phyloP scores from a whole-genome alignment of 345 rosid species.

The Sonneratia alba region DNA sequence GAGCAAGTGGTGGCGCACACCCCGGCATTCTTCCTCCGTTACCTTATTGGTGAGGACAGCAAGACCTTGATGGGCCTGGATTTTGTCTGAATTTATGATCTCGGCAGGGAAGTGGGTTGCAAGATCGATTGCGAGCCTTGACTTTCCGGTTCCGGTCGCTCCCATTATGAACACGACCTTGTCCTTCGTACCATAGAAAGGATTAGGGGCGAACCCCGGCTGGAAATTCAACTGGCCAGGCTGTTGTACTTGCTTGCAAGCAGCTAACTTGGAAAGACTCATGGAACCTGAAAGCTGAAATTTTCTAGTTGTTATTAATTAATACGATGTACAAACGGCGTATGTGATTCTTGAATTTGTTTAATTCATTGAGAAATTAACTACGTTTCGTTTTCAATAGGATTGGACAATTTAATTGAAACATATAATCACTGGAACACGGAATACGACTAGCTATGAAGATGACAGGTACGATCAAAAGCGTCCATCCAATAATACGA shows the following conservation, averaged over 20 bases:
- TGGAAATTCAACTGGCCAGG: slow-evolving; percentile 7
- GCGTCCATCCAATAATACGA: too few species aligned
- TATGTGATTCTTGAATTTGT: too few species aligned
- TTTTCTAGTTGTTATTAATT: too few species aligned
- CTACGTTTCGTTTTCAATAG: too few species aligned
- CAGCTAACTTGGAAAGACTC: slow-evolving; percentile 1
- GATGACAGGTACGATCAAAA: too few species aligned
- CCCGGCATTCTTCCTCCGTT: slow-evolving; percentile 19
- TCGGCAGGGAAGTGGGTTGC: slow-evolving; percentile 18
- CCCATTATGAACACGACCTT: slow-evolving; percentile 23
- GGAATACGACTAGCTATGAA: too few species aligned
- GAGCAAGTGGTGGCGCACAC: slow-evolving; percentile 30
- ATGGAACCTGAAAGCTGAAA: background rate
- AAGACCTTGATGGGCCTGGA: slow-evolving; percentile 29
- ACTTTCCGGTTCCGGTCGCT: slow-evolving; percentile 30
- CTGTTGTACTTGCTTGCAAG: slow-evolving; percentile 12
- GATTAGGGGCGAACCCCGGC: slow-evolving; percentile 1
- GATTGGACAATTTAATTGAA: too few species aligned
- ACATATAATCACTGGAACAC: too few species aligned
- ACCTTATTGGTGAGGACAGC: slow-evolving; percentile 28
- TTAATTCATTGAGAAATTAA: too few species aligned
- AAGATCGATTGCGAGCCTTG: slow-evolving; percentile 28
- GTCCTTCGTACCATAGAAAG: slow-evolving; percentile 11
- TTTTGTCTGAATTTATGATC: slow-evolving; percentile 29
- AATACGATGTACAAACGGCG: too few species aligned